phyloP scores from a whole-genome alignment of 768 basidiomycete genomes.

The Boletus tylopilopsis region DNA sequence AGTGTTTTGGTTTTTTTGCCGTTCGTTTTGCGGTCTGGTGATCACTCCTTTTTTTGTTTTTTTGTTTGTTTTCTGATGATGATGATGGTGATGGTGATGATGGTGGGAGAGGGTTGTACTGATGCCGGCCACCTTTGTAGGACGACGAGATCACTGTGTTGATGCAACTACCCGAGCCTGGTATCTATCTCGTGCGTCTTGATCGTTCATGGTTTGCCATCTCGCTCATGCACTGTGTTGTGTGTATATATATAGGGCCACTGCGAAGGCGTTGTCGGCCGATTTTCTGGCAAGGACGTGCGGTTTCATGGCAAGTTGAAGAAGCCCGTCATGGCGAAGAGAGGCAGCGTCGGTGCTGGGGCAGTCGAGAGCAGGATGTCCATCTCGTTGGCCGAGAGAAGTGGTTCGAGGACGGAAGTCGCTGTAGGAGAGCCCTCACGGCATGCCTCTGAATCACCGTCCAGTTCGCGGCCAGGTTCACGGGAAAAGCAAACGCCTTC shows the following conservation, averaged over 20 bases:
- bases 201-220: not conserved
- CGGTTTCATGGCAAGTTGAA: constrained; percentile 73
- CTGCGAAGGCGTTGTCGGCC: constrained; percentile 84
- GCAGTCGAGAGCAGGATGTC: constrained; percentile 13
- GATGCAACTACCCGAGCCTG: constrained; percentile 61
- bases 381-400: constrained; percentile 16
- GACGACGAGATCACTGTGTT: constrained; percentile 78
- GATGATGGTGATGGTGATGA: no score
- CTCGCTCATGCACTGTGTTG: not conserved
- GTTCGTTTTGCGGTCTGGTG: no score
- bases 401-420: not conserved
- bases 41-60: no score
- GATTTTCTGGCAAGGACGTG: constrained; percentile 62
- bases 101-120: no score
- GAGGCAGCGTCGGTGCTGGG: constrained; percentile 27
- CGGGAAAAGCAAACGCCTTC: constrained; percentile 18
- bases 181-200: constrained; percentile 61
- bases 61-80: no score
- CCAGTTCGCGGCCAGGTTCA: constrained; percentile 16
- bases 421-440: constrained; percentile 5
- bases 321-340: constrained; percentile 74
- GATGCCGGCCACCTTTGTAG: constrained; percentile 35
- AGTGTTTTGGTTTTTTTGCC: constrained; percentile 14
- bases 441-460: constrained; percentile 15
- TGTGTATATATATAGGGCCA: constrained; percentile 55